Evolutionary conservation across 108 stramenopile genomes (phyloP).

Genomic region (Phaeodactylum tricornutum): DNA sequence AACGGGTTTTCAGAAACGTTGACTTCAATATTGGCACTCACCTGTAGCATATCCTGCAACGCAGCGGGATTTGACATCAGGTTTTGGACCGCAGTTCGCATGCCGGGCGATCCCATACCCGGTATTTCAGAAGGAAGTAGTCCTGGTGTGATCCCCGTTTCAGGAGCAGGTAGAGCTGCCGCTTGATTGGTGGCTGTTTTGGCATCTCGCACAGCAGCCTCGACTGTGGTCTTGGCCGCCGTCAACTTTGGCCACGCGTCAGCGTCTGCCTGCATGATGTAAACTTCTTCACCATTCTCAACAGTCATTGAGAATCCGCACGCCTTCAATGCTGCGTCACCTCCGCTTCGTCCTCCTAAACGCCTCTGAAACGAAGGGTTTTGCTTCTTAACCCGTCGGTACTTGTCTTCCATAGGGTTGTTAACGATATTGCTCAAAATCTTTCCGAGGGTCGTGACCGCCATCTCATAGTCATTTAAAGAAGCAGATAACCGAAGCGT

Average conservation of each 20-base stretch:
- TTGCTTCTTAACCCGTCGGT: slow-evolving; percentile 56
- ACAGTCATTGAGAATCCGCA: slow-evolving; percentile 36
- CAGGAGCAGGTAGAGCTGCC: slow-evolving; percentile 2
- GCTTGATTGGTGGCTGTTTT: too few relatives aligned
- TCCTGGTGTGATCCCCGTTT: slow-evolving; percentile 2
- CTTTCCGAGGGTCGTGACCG: slow-evolving; percentile 51
- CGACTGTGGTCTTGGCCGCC: slow-evolving; percentile 27
- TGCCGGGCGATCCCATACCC: slow-evolving; percentile 10
- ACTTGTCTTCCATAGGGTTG: slow-evolving; percentile 83
- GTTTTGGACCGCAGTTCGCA: slow-evolving; percentile 8
- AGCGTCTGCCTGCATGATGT: slow-evolving; percentile 45
- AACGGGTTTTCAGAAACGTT: too few relatives aligned
- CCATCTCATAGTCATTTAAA: slow-evolving; percentile 32
- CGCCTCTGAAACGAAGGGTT: slow-evolving; percentile 69
- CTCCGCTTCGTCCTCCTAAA: slow-evolving; percentile 48
- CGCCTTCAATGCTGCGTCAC: slow-evolving; percentile 39
- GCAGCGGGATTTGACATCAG: slow-evolving; percentile 52
- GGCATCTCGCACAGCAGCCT: slow-evolving; percentile 17
- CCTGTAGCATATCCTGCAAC: slow-evolving; percentile 51
- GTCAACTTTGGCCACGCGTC: slow-evolving; percentile 65
- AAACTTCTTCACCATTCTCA: slow-evolving; percentile 22
- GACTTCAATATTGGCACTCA: slow-evolving; percentile 19
- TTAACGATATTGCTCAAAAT: slow-evolving; percentile 53
- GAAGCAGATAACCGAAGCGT: slow-evolving; percentile 31
- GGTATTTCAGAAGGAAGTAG: neutral